phyloP scores from a whole-genome alignment of 2,329 filamentous ascomycete species.

The Incumbomyces delicatus region DNA sequence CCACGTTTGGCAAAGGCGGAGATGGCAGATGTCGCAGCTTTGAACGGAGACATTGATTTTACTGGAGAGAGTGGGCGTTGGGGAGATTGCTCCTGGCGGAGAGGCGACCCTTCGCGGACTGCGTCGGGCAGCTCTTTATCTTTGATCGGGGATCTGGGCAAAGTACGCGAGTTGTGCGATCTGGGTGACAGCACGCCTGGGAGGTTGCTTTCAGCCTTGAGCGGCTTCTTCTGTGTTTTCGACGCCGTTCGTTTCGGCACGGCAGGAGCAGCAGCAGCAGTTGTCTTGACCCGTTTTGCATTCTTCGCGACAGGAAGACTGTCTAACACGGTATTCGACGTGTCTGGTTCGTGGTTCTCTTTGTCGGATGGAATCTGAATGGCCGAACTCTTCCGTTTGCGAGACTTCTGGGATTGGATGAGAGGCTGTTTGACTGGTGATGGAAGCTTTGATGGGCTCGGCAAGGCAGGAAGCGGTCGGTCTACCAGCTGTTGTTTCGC shows the following conservation, averaged over 20 bases:
- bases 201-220: conserved; percentile 25
- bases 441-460: conserved; percentile 18
- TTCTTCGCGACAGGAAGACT: conserved; percentile 63
- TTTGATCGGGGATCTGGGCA: conserved; percentile 47
- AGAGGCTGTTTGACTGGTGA: conserved; percentile 3
- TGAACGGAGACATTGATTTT: conserved; percentile 45
- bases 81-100: conserved; percentile 28
- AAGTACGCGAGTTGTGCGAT: conserved; percentile 66
- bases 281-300: conserved; percentile 30
- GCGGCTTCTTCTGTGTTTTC: conserved; percentile 4
- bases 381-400: conserved; percentile 23
- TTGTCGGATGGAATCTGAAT: conserved; percentile 48
- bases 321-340: conserved; percentile 26
- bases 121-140: conserved; percentile 28
- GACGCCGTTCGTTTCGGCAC: conserved; percentile 29
- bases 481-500: conserved; percentile 9
- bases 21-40: conserved; percentile 26
- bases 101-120: conserved; percentile 26
- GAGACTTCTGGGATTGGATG: conserved; percentile 9
- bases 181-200: conserved; percentile 67
- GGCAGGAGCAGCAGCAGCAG: conserved; percentile 38
- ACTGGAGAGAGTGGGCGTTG: conserved; percentile 41
- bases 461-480: conserved; percentile 23
- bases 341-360: conserved; percentile 49
- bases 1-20: conserved; percentile 19